Base-by-base conservation (phyloP, 78 protist genomes). In the Dictyostelium firmibasis region DNA sequence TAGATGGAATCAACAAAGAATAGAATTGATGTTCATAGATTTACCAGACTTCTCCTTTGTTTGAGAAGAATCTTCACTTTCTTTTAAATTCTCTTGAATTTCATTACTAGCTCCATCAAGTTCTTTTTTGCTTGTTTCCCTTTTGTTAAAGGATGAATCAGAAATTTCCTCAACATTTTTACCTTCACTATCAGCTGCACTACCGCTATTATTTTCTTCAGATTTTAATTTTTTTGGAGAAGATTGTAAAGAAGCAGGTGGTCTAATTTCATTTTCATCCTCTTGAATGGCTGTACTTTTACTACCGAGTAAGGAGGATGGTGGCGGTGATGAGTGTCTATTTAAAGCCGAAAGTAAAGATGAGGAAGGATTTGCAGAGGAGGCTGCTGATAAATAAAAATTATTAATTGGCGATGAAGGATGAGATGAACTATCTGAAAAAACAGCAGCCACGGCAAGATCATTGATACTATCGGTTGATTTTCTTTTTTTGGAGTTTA, bases 11-110 rank as follows among this genome's bases (percentile, higher is more conserved):
- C 38, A 81, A 57, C 86, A 81, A 41, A 81, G 60, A 53, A 81
- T 81, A 9, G 86, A 81, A 81, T 81, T 81, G 23, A 81, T 81
- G 35, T 81, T 81, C 86, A 81, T 81, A 9, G 86, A 81, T 41
- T 41, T 81, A 25, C 67, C 41, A 6, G 23, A 25, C 33, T 33
- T 33, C 41, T 16, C 38, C 16, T 29, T 29, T 29, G 20, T 44
- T 10, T 2, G 1, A 2, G 35, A 3, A 14, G 23, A 27, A 27
- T 29, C 79, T 72, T 72, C 79, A 72, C 13, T 33, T 33, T 33
- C 43, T 33, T 33, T 13, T 72, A 29, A 25, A 29, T 5, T 50
- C 20, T 50, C 62, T 50, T 50, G 62, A 16, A 1, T 50, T 16
- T 50, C 62, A 50, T 16, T 38, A 38, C 2, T 38, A 38, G 2